phyloP scores from a whole-genome alignment of 345 rosid species.

The Heritiera littoralis region DNA sequence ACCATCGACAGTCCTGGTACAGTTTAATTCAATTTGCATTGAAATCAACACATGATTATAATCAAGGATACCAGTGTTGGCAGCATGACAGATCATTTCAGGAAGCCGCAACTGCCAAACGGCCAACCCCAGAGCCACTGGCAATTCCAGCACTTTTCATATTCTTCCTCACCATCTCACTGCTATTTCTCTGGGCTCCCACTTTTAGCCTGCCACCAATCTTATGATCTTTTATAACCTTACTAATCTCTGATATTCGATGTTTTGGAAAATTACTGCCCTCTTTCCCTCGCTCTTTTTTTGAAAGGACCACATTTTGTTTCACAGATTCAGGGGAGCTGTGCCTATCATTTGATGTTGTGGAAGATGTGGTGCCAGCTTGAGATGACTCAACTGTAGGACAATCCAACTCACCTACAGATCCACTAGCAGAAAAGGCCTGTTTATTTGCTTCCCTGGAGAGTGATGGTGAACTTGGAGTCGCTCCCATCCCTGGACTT shows the following conservation, averaged over 20 bases:
- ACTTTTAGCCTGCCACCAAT: constrained; percentile 31
- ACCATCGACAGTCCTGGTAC: not conserved
- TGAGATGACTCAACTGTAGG: constrained; percentile 27
- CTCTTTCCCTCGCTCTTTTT: constrained; percentile 36
- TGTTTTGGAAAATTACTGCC: constrained; percentile 26
- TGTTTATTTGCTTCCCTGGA: constrained; percentile 32
- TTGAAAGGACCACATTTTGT: constrained; percentile 23
- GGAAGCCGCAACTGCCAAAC: constrained; percentile 47
- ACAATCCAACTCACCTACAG: constrained; percentile 16
- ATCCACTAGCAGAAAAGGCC: constrained; percentile 18
- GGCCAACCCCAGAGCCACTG: constrained; percentile 35
- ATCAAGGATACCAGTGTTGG: not conserved
- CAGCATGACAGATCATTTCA: constrained; percentile 20
- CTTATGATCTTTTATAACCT: constrained; percentile 28
- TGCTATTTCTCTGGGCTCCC: constrained; percentile 33
- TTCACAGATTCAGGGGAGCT: constrained; percentile 17
- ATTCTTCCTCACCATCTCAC: constrained; percentile 40
- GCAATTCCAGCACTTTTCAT: constrained; percentile 36
- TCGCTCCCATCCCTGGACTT: constrained; percentile 30
- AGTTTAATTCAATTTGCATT: constrained; percentile 8
- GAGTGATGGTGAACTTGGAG: constrained; percentile 27
- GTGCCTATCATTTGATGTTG: constrained; percentile 17
- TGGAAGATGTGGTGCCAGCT: constrained; percentile 18
- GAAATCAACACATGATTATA: not conserved
- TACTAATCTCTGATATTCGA: constrained; percentile 17